Evolutionary conservation across 208 protist genomes (phyloP), one percentile per base, ranked within the genome.

Genomic region (Entamoeba histolytica): DNA sequence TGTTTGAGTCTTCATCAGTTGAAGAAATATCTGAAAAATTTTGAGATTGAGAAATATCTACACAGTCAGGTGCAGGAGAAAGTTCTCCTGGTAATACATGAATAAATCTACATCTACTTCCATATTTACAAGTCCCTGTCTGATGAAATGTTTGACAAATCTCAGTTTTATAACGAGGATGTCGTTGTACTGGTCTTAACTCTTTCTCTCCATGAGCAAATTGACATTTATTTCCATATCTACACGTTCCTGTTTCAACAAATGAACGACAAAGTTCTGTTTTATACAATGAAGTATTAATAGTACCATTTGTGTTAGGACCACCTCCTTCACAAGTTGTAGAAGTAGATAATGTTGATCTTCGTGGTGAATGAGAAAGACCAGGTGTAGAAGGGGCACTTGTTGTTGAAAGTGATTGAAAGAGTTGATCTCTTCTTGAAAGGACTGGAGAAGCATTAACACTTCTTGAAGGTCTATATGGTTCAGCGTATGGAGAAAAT

Each of bases 161-260:
- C 91, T 96, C 95, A 23, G 96, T 96, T 91, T 96, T 96, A 94
- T 96, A 96, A 91, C 96, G 95, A 31, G 96, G 96, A 78, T 96
- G 96, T 39, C 96, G 91, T 78, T 78, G 61, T 10, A 78, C 61
- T 23, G 61, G 61, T 39, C 61, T 23, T 23, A 78, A 35, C n/a
- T 97, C 96, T 50, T 96, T 93, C 47, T 47, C 19, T 10, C 96
- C 96, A 93, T 97, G 96, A 19, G 96, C 96, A 92, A 97, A 97
- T 91, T 96, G 95, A 91, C 96, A 97, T 52, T 96, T 96, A 31
- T 92, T 61, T 6, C 96, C 96, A 94, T 97, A 97, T 57, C 95
- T 87, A 91, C 96, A 97, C 14, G 91, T 31, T 50, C 95, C 94
- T 44, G 94, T 96, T 78, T 96, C 95, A 44, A 92, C 51, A 39